phyloP scores from a whole-genome alignment of 1,284 basidiomycete species.

The Puccinia novopanici region DNA sequence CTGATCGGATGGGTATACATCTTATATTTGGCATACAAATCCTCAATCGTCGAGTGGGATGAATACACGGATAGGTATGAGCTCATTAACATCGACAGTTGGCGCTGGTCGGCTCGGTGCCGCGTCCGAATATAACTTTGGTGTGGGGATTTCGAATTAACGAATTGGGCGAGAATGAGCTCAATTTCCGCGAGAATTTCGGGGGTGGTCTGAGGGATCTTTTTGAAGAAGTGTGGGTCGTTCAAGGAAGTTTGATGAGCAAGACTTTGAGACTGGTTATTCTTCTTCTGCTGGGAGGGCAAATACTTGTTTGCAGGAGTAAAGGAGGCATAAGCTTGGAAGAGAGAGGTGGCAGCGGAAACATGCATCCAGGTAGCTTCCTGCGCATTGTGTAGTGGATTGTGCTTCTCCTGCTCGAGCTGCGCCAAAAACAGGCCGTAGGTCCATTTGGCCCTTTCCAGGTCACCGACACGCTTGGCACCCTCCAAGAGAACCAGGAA shows the following conservation, averaged over 20 bases:
- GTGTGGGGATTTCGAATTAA: slow-evolving; percentile 9
- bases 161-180: slow-evolving; percentile 37
- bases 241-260: slow-evolving; percentile 7
- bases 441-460: slow-evolving; percentile 46
- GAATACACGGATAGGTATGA: slow-evolving; percentile 50
- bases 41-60: slow-evolving; percentile 43
- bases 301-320: slow-evolving; percentile 37
- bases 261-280: not conserved
- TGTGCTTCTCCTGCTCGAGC: slow-evolving; percentile 12
- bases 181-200: slow-evolving; percentile 31
- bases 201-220: slow-evolving; percentile 18
- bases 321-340: slow-evolving; percentile 49
- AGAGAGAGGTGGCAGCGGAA: slow-evolving; percentile 30
- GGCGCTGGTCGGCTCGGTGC: slow-evolving; percentile 28
- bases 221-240: slow-evolving; percentile 28
- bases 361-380: slow-evolving; percentile 36
- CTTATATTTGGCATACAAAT: slow-evolving; percentile 20
- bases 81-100: slow-evolving; percentile 35
- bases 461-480: slow-evolving; percentile 46
- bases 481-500: slow-evolving; percentile 48
- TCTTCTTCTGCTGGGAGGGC: slow-evolving; percentile 13
- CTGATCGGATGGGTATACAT: slow-evolving; percentile 34
- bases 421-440: slow-evolving; percentile 43
- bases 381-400: not conserved
- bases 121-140: not conserved